Conservation (phyloP, 164 flowering plant species). For the Amborella trichopoda region DNA sequence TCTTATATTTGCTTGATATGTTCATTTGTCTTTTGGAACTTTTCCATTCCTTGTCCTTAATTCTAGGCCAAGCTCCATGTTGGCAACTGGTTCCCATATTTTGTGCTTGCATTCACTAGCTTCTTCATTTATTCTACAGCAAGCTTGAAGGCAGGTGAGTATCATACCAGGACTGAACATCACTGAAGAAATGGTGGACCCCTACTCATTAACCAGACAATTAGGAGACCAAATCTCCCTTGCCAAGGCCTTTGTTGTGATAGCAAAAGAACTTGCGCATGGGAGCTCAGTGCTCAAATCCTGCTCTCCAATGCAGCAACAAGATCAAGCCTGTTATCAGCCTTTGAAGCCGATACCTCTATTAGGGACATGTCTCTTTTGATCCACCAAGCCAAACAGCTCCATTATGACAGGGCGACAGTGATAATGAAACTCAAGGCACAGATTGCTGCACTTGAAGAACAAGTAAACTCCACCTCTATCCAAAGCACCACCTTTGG, state of each 20-base stretch:
- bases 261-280: slow-evolving; percentile 86
- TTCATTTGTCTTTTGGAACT: no score
- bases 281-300: slow-evolving; percentile 85
- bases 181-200: slow-evolving; percentile 76
- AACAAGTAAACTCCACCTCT: slow-evolving; percentile 39
- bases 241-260: slow-evolving; percentile 66
- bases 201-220: slow-evolving; percentile 54
- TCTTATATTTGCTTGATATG: no score
- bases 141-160: slow-evolving; percentile 29
- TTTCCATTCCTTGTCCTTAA: no score
- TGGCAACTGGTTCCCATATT: no score
- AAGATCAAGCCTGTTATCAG: slow-evolving; percentile 47
- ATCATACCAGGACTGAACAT: slow-evolving; percentile 47
- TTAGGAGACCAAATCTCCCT: slow-evolving; percentile 67
- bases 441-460: slow-evolving; percentile 63
- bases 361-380: slow-evolving; percentile 65
- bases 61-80: no score
- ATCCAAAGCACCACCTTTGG: slow-evolving; percentile 70
- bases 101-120: no score
- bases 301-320: slow-evolving; percentile 72
- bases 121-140: slow-evolving; percentile 22
- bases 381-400: slow-evolving; percentile 67
- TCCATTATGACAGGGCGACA: slow-evolving; percentile 74
- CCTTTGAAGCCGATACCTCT: slow-evolving; percentile 51
- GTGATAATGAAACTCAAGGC: slow-evolving; percentile 74